Evolutionary conservation across 2,329 filamentous ascomycete genomes (phyloP), one percentile per base, ranked within the genome.

Genomic region (Phoma sp.): DNA sequence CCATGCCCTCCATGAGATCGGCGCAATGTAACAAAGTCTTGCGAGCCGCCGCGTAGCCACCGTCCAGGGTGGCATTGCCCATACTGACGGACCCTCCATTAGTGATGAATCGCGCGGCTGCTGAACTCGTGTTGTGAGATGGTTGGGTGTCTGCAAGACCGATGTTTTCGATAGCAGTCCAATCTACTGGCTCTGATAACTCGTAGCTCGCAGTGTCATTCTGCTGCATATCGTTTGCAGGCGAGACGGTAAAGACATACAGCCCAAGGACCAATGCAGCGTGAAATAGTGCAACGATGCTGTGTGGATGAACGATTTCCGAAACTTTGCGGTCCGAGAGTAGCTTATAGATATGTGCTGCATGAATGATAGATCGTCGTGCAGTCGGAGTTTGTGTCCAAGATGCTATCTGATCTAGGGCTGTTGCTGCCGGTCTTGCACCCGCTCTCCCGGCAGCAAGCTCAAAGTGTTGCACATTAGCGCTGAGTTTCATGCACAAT

Each of bases 381-480:
- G 81, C 80, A 7, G 79, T 77, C 3, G 79, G 74, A 1, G 80
- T 83, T 56, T 80, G 77, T 0, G 79, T 76, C 81, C 81, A 83
- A 8, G 75, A 66, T 0, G 78, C 74, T 23, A 83, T 81, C 47
- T 82, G 79, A 52, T 81, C 77, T 0, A 83, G 70, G 1, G 81
- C 80, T 39, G 78, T 76, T 4, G 76, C 74, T 5, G 79, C 81
- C 11, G 79, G 76, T 2, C 58, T 70, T 0, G 81, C 75, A 3
- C 81, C 81, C 3, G 76, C 71, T 35, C 80, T 79, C 4, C 81
- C 81, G 9, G 81, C 81, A 4, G 80, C 81, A 13, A 82, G 68
- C 50, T 83, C 80, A 51, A 83, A 83, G 25, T 82, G 78, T 42
- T 80, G 79, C 7, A 81, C 76, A 50, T 83, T 81, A 3, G 80